Conservation (phyloP, 768 basidiomycete species). For the Polyporus arcularius region DNA sequence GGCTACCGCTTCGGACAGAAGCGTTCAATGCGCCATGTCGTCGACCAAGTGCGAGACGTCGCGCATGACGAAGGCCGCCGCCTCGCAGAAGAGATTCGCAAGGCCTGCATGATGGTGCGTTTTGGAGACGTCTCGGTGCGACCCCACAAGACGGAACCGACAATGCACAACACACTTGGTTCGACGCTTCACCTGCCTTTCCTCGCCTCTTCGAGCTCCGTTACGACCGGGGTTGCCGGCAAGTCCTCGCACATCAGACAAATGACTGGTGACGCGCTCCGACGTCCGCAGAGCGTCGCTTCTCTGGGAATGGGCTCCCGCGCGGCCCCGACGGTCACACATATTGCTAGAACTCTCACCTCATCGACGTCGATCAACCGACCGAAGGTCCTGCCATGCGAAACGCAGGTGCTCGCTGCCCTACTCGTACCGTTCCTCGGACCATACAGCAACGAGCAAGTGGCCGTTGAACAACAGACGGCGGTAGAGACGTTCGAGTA, state of each 20-base stretch:
- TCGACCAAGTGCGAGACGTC: conserved; percentile 60
- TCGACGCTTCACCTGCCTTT: conserved; percentile 38
- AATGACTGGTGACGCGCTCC: conserved; percentile 36
- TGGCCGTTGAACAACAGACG: conserved; percentile 54
- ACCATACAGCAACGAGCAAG: conserved; percentile 32
- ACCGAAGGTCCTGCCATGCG: conserved; percentile 50
- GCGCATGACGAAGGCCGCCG: conserved; percentile 48
- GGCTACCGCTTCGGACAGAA: conserved; percentile 26
- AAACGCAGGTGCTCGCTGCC: conserved; percentile 58
- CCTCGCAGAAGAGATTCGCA: conserved; percentile 57
- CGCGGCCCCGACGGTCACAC: conserved; percentile 39
- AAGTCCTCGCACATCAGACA: conserved; percentile 20
- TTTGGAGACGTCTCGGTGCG: conserved; percentile 41
- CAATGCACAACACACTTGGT: conserved; percentile 28
- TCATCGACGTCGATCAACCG: conserved; percentile 27
- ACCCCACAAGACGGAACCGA: conserved; percentile 24
- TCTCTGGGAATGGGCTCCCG: conserved; percentile 32
- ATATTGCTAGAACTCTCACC: conserved; percentile 44
- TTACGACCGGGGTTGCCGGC: conserved; percentile 14
- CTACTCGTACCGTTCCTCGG: conserved; percentile 58
- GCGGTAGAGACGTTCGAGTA: conserved; percentile 66
- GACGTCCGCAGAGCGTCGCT: conserved; percentile 47
- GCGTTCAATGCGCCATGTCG: conserved; percentile 46
- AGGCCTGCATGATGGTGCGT: conserved; percentile 55
- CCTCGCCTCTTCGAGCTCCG: conserved; percentile 23